phyloP scores from a whole-genome alignment of 164 flowering plant species.

The Houttuynia cordata region DNA sequence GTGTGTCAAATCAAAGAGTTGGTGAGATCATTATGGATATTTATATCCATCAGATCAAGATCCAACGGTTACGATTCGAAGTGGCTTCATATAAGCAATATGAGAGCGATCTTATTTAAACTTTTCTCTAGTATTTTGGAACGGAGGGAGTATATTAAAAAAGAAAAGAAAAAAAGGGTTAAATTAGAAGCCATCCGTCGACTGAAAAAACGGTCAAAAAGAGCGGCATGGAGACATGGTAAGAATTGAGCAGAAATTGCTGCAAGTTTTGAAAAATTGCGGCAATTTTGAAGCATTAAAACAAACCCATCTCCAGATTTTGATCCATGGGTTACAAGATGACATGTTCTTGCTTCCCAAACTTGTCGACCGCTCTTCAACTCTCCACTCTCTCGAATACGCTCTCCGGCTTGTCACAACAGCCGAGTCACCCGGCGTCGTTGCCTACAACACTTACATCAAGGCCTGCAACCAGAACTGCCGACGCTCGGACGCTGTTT shows the following conservation, averaged over 20 bases:
- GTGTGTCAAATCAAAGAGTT: no score
- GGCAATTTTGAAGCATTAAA: conserved; percentile 18
- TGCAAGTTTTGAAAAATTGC: conserved; percentile 22
- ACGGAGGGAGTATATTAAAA: no score
- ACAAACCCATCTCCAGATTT: conserved; percentile 35
- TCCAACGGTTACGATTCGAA: no score
- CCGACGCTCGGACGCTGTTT: conserved; percentile 15
- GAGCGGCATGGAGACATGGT: background rate
- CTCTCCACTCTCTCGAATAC: conserved; percentile 16
- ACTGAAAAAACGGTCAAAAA: no score
- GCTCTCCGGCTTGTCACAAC: conserved; percentile 15
- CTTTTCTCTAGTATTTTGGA: no score
- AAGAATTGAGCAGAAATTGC: conserved; percentile 28
- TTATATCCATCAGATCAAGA: no score
- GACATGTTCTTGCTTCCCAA: conserved; percentile 20
- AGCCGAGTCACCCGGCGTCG: conserved; percentile 14
- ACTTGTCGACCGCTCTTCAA: conserved; percentile 26
- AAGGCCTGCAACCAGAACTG: conserved; percentile 19
- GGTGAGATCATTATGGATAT: no score
- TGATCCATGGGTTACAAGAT: conserved; percentile 25
- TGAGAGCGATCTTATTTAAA: no score
- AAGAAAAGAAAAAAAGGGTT: no score
- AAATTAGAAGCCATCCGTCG: no score
- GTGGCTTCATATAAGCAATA: no score
- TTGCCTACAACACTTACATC: conserved; percentile 30